Evolutionary conservation across 106 monocot species (phyloP), one percentile per base, ranked within the genome.

Genomic region (Dendrobium huoshanense): DNA sequence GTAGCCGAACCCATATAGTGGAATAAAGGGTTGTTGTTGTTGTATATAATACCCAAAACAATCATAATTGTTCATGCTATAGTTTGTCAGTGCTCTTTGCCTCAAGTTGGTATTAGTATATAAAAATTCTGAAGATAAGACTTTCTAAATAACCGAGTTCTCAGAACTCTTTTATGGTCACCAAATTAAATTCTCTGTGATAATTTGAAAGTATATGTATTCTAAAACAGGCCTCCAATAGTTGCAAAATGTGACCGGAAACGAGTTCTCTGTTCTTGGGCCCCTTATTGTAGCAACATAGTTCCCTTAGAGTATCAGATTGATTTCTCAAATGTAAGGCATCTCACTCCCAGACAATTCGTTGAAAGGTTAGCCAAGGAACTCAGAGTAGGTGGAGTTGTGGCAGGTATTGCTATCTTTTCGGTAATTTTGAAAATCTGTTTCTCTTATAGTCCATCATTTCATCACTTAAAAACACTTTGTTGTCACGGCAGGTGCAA

Each of bases 281-380:
- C 98, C 42, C 89, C 92, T 24, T 86, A 85, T 44, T 98, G 98
- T 81, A 85, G 85, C 41, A 79, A 89, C 82, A 79, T 90, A 54
- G 82, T 81, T 45, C 98, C 98, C 9, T 48, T 89, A 13, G 98
- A 98, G 86, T 98, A 85, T 83, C 89, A 93, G 75, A 91, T 98
- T 73, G 91, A 98, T 51, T 98, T 98, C 84, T 88, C 95, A 81
- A 89, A 81, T 45, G 98, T 98, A 68, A 89, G 98, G 82, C 86
- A 95, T 81, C 90, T 95, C 19, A 85, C 90, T 68, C 95, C 98
- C 1, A 76, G 85, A 17, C 87, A 95, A 82, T 98, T 98, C 49
- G 95, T 98, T 44, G 98, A 98, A 82, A 89, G 87, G 81, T 85
- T 98, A 75, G 88, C 98, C 42, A 85, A 86, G 80, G 98, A 98